Evolutionary conservation across 495 filamentous ascomycete genomes (phyloP).

Genomic region (Letharia lupina): DNA sequence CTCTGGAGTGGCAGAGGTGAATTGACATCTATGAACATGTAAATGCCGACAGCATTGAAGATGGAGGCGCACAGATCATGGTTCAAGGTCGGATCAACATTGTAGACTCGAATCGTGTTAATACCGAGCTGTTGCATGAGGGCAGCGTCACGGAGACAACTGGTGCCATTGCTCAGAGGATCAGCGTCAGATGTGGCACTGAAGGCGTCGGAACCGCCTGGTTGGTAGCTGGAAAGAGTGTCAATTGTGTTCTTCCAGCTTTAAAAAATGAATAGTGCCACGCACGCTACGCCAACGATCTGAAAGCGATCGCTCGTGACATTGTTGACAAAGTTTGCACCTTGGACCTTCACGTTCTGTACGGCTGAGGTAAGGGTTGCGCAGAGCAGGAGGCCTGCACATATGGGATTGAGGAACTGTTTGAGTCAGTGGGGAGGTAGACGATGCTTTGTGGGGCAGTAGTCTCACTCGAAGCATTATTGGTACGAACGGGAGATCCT

Average conservation of each 20-base stretch:
- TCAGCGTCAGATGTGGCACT: slow-evolving; percentile 51
- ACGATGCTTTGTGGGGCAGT: not conserved
- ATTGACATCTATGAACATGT: slow-evolving; percentile 75
- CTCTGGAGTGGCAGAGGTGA: slow-evolving; percentile 72
- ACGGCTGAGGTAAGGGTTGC: slow-evolving; percentile 56
- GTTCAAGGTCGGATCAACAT: slow-evolving; percentile 72
- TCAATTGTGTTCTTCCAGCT: slow-evolving; percentile 13
- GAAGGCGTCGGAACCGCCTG: slow-evolving; percentile 79
- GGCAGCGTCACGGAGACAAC: slow-evolving; percentile 84
- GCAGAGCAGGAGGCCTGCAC: slow-evolving; percentile 26
- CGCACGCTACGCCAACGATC: slow-evolving; percentile 76
- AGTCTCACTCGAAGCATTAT: slow-evolving; percentile 7
- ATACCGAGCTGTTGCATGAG: slow-evolving; percentile 80
- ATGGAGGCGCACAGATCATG: slow-evolving; percentile 85
- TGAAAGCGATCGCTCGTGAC: slow-evolving; percentile 73
- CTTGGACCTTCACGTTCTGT: slow-evolving; percentile 60
- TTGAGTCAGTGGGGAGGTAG: not conserved
- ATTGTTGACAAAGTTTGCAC: slow-evolving; percentile 75
- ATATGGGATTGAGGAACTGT: slow-evolving; percentile 4
- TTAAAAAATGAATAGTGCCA: slow-evolving; percentile 6
- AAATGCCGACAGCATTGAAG: slow-evolving; percentile 79
- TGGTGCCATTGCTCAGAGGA: slow-evolving; percentile 63
- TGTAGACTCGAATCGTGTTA: slow-evolving; percentile 92
- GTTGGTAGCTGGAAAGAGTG: slow-evolving; percentile 59
- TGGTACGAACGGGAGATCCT: not conserved